A percentile compares a stretch with the other conserved stretches of the same genome.
phyloP scores from a whole-genome alignment of 306 rosid genomes.

The Astragalus membranaceus region DNA sequence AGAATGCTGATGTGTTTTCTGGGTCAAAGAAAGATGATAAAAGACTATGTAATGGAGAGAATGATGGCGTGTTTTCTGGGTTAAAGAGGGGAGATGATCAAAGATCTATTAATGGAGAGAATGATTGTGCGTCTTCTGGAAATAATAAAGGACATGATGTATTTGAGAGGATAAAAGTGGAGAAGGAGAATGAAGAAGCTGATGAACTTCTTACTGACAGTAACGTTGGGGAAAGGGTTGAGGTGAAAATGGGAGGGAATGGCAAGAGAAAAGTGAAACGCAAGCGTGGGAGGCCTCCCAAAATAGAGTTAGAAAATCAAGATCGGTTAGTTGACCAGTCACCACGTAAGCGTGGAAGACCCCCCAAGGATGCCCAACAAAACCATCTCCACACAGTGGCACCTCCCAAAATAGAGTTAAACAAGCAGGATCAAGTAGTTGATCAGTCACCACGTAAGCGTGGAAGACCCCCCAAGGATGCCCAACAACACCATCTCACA shows the following conservation, averaged over 20 bases:
- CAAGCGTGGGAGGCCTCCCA: slow-evolving; percentile 43
- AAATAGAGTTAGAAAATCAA: not conserved
- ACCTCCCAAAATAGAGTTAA: slow-evolving; percentile 6
- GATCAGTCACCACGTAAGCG: slow-evolving; percentile 27
- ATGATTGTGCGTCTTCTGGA: slow-evolving; percentile 12
- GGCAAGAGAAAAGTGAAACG: slow-evolving; percentile 23
- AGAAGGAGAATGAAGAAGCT: slow-evolving; percentile 27
- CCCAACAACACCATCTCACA: no score
- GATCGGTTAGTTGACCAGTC: slow-evolving; percentile 1
- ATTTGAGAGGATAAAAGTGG: slow-evolving; percentile 19
- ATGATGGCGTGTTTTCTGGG: slow-evolving; percentile 12
- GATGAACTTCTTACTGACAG: slow-evolving; percentile 16
- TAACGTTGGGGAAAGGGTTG: not conserved
- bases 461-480: slow-evolving; percentile 32
- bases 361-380: not conserved
- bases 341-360: slow-evolving; percentile 41
- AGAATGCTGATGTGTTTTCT: slow-evolving; percentile 16
- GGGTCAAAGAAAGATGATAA: slow-evolving; percentile 12
- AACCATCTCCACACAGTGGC: no score
- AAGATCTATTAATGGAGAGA: slow-evolving; percentile 25
- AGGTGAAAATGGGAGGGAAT: slow-evolving; percentile 19
- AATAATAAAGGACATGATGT: slow-evolving; percentile 10
- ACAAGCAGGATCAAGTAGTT: not conserved
- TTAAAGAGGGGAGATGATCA: slow-evolving; percentile 14
- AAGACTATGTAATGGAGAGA: slow-evolving; percentile 26